phyloP scores from a whole-genome alignment of 352 stramenopile species.

The Globisporangium uncinulatum region DNA sequence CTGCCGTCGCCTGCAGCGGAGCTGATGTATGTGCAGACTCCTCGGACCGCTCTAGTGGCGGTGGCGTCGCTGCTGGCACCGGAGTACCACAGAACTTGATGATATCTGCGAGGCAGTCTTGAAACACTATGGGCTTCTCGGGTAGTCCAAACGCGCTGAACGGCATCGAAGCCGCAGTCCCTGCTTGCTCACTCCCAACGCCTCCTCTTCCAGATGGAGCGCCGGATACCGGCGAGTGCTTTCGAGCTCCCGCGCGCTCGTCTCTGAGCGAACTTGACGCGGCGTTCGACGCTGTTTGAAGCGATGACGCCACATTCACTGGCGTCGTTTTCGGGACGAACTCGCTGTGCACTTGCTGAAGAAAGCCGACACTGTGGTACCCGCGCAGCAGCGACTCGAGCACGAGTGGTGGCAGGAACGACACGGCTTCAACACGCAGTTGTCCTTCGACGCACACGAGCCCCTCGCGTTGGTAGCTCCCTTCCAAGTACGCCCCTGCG shows the following conservation, averaged over 20 bases:
- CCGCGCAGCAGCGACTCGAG: constrained; percentile 61
- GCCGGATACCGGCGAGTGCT: background rate
- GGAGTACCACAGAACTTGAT: constrained; percentile 11
- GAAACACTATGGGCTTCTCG: constrained; percentile 12
- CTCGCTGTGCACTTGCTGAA: constrained; percentile 38
- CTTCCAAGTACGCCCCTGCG: constrained; percentile 44
- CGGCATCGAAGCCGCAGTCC: background rate
- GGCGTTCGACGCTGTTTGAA: background rate
- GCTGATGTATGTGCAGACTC: background rate
- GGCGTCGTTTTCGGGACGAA: constrained; percentile 3
- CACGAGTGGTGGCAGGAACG: constrained; percentile 53
- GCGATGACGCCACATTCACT: background rate
- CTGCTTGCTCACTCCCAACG: background rate
- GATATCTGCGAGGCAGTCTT: constrained; percentile 27
- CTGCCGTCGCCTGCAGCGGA: background rate
- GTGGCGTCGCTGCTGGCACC: background rate
- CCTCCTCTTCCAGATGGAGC: background rate
- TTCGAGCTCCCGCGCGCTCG: background rate
- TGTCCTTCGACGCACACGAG: constrained; percentile 59
- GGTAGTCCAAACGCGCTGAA: background rate
- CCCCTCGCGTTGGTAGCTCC: constrained; percentile 35
- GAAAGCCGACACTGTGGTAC: constrained; percentile 56
- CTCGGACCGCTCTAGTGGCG: background rate
- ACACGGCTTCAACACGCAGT: constrained; percentile 54
- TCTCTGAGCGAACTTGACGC: background rate